Evolutionary conservation across 495 filamentous ascomycete species (phyloP).

Genomic region (Chaetomium cochliodes): DNA sequence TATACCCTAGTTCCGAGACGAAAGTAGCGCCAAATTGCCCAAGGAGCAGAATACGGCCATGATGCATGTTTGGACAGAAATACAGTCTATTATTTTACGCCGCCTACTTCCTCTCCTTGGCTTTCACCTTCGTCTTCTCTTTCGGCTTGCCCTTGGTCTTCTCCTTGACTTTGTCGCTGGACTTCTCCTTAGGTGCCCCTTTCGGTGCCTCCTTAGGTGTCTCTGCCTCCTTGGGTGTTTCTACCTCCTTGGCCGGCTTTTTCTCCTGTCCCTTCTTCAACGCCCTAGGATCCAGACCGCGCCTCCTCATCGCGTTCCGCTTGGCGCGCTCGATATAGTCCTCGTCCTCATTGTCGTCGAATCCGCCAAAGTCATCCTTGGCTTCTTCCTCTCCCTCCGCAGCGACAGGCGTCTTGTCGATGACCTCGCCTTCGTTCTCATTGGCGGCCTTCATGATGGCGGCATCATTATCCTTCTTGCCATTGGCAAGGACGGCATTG

Average conservation of each 20-base stretch:
- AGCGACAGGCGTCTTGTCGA: slow-evolving; percentile 52
- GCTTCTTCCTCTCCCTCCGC: slow-evolving; percentile 44
- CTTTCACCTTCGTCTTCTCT: slow-evolving; percentile 25
- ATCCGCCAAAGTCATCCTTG: slow-evolving; percentile 73
- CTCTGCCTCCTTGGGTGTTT: slow-evolving; percentile 26
- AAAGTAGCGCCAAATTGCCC: too few relatives aligned
- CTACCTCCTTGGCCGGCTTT: slow-evolving; percentile 21
- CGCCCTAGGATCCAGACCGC: slow-evolving; percentile 54
- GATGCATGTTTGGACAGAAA: slow-evolving; percentile 1
- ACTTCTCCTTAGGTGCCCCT: slow-evolving; percentile 29
- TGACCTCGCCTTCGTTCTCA: slow-evolving; percentile 41
- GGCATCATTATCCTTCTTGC: slow-evolving; percentile 39
- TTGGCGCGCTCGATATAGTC: slow-evolving; percentile 75
- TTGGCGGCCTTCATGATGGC: slow-evolving; percentile 24
- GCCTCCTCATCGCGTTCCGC: slow-evolving; percentile 55
- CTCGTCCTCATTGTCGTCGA: slow-evolving; percentile 80
- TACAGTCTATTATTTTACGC: slow-evolving; percentile 14
- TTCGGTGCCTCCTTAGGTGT: slow-evolving; percentile 25
- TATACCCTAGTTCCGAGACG: too few relatives aligned
- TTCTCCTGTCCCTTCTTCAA: slow-evolving; percentile 36
- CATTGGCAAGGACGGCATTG: slow-evolving; percentile 47
- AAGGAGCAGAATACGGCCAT: background rate
- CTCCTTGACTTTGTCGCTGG: slow-evolving; percentile 24
- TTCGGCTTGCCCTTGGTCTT: slow-evolving; percentile 18
- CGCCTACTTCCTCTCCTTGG: slow-evolving; percentile 23